A percentile compares a stretch with the other conserved stretches of the same genome.
These are phyloP conservation scores for Rosa lucieae DNA, from an alignment of 306 rosid genomes.

Conservation along the genomic window DNA sequence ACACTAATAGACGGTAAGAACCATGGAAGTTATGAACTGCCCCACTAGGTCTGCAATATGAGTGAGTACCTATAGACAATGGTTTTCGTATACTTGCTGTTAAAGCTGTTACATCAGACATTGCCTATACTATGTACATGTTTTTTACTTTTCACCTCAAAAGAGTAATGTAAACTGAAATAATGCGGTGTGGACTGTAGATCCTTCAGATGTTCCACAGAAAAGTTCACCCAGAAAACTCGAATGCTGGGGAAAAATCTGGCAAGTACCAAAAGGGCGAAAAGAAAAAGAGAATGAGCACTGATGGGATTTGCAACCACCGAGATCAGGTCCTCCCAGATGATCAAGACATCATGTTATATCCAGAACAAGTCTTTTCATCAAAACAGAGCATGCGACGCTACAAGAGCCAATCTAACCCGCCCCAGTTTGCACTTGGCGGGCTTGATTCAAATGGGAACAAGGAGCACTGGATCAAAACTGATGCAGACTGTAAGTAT, in stretches of 20 bases:
- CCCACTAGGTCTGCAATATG: background rate
- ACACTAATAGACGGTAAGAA: background rate
- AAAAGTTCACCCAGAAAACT: slow-evolving; percentile 84
- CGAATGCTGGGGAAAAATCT: slow-evolving; percentile 37
- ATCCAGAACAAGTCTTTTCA: slow-evolving; percentile 40
- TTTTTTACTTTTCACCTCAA: background rate
- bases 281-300: slow-evolving; percentile 45
- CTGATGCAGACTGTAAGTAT: slow-evolving; percentile 89
- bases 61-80: background rate
- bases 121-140: background rate
- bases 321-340: slow-evolving; percentile 44
- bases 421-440: slow-evolving; percentile 41
- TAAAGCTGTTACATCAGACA: background rate
- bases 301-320: slow-evolving; percentile 42
- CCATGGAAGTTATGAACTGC: background rate
- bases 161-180: background rate
- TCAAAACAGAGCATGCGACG: slow-evolving; percentile 47
- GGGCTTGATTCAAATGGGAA: slow-evolving; percentile 57
- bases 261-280: slow-evolving; percentile 49
- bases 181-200: slow-evolving; percentile 47
- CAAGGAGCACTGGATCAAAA: slow-evolving; percentile 86
- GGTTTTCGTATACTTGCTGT: background rate
- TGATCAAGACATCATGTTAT: slow-evolving; percentile 46
- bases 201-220: slow-evolving; percentile 82
- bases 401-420: slow-evolving; percentile 51